These are phyloP conservation scores for Solidago caesia DNA, from an alignment of 129 eudicot genomes.

Conservation along the genomic window DNA sequence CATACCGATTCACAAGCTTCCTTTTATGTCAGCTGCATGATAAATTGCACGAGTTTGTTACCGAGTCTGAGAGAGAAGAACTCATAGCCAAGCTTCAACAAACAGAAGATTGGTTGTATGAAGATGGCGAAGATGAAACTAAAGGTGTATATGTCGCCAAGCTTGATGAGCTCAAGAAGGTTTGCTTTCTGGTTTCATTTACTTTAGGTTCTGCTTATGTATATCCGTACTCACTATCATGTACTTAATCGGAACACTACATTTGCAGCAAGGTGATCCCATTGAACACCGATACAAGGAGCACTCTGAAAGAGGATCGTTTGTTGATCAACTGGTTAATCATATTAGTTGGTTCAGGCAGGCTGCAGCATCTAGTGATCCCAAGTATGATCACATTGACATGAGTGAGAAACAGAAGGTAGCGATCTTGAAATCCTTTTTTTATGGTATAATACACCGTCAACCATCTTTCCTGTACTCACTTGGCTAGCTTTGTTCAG, in stretches of 20 bases:
- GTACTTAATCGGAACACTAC: not conserved
- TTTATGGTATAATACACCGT: not conserved
- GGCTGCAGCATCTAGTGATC: constrained; percentile 72
- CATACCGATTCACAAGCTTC: not conserved
- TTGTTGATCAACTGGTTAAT: constrained; percentile 49
- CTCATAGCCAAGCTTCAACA: constrained; percentile 70
- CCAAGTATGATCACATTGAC: constrained; percentile 89
- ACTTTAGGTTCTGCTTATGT: not conserved
- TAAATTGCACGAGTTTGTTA: constrained; percentile 68
- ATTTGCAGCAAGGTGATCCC: constrained; percentile 77
- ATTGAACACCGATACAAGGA: constrained; percentile 87
- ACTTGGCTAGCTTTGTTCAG: constrained; percentile 25
- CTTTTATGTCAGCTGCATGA: constrained; percentile 61
- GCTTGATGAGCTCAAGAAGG: constrained; percentile 95
- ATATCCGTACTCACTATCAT: not conserved
- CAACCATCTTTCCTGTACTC: not conserved
- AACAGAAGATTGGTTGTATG: constrained; percentile 97
- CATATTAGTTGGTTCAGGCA: constrained; percentile 69
- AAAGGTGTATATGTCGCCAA: constrained; percentile 86
- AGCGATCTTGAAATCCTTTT: not conserved
- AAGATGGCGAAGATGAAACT: constrained; percentile 99
- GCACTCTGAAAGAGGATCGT: constrained; percentile 58
- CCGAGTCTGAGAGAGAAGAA: constrained; percentile 68
- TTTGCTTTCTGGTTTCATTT: not conserved
- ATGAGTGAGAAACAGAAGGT: constrained; percentile 81